A percentile compares a stretch with the other conserved stretches of the same genome.
phyloP scores from a whole-genome alignment of 257 asterid genomes.

The Plectranthus barbatus region DNA sequence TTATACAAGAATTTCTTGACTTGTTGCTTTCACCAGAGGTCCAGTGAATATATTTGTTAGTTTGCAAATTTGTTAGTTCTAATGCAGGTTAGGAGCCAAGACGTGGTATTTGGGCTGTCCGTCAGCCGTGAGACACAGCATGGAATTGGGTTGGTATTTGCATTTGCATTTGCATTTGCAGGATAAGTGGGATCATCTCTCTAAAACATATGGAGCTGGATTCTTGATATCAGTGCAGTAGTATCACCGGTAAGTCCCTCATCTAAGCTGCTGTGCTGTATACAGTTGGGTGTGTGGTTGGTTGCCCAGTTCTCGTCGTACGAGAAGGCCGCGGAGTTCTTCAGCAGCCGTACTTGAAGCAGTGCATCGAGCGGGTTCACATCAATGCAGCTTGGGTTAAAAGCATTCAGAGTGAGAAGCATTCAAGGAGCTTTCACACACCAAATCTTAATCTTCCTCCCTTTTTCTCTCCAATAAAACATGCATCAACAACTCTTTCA shows the following conservation, averaged over 20 bases:
- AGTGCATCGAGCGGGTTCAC: slow-evolving; percentile 72
- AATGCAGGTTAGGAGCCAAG: slow-evolving; percentile 87
- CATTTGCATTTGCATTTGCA: slow-evolving; percentile 21
- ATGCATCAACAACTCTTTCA: too few relatives aligned
- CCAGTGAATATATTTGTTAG: too few relatives aligned
- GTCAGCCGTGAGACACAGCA: slow-evolving; percentile 72
- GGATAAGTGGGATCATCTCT: slow-evolving; percentile 79
- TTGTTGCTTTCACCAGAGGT: slow-evolving; percentile 79
- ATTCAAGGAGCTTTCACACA: slow-evolving; percentile 56
- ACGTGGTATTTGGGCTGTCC: slow-evolving; percentile 64
- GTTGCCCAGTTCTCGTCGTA: slow-evolving; percentile 48
- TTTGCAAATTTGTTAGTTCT: slow-evolving; percentile 4
- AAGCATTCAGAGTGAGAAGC: slow-evolving; percentile 63
- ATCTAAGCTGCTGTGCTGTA: too few relatives aligned
- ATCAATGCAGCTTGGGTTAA: slow-evolving; percentile 72
- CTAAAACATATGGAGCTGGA: slow-evolving; percentile 76
- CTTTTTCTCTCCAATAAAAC: too few relatives aligned
- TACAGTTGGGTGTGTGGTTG: too few relatives aligned
- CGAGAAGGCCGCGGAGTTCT: slow-evolving; percentile 73
- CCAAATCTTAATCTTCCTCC: slow-evolving; percentile 39
- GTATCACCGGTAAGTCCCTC: slow-evolving; percentile 85
- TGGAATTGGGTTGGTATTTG: slow-evolving; percentile 93
- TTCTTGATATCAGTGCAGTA: slow-evolving; percentile 55
- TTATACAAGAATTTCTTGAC: slow-evolving; percentile 59
- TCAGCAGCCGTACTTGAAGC: slow-evolving; percentile 71